A percentile compares a stretch with the other conserved stretches of the same genome.
phyloP scores from a whole-genome alignment of 2,329 filamentous ascomycete species.

The Chaetomiaceae sp. region DNA sequence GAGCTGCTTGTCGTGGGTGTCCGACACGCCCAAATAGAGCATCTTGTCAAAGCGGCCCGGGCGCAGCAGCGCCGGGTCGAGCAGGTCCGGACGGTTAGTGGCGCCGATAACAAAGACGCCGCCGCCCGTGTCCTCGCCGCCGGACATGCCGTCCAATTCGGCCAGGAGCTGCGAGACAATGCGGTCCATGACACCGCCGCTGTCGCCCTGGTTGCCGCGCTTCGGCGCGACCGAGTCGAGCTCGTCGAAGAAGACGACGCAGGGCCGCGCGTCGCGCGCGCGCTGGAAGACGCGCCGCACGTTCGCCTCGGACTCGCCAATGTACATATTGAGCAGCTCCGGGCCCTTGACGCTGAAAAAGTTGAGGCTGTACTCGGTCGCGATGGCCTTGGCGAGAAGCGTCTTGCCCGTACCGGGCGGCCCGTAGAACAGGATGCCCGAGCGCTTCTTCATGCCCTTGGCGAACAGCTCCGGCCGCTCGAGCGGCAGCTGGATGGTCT shows the following conservation, averaged over 20 bases:
- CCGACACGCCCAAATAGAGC: constrained; percentile 92
- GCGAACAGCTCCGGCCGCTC: constrained; percentile 90
- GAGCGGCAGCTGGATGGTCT: constrained; percentile 90
- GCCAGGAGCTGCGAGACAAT: constrained; percentile 93
- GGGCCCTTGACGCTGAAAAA: constrained; percentile 94
- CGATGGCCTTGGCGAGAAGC: constrained; percentile 85
- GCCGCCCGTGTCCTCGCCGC: constrained; percentile 71
- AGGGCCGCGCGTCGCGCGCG: constrained; percentile 77
- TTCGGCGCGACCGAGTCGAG: constrained; percentile 92
- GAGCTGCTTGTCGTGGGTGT: constrained; percentile 93
- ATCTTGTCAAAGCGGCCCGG: constrained; percentile 97
- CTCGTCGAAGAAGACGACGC: constrained; percentile 91
- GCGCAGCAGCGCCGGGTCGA: constrained; percentile 82
- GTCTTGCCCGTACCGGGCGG: constrained; percentile 90
- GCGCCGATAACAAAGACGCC: constrained; percentile 96
- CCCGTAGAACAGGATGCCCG: constrained; percentile 86
- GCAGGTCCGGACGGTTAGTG: constrained; percentile 86
- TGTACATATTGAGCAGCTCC: constrained; percentile 92
- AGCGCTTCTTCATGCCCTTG: constrained; percentile 96
- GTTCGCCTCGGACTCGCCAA: constrained; percentile 89
- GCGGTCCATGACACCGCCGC: constrained; percentile 94
- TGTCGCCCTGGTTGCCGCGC: constrained; percentile 93
- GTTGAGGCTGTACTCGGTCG: constrained; percentile 87
- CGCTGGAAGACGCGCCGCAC: constrained; percentile 84
- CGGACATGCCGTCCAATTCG: constrained; percentile 95